Conservation (phyloP, 495 filamentous ascomycete species). For the Podospora didyma region DNA sequence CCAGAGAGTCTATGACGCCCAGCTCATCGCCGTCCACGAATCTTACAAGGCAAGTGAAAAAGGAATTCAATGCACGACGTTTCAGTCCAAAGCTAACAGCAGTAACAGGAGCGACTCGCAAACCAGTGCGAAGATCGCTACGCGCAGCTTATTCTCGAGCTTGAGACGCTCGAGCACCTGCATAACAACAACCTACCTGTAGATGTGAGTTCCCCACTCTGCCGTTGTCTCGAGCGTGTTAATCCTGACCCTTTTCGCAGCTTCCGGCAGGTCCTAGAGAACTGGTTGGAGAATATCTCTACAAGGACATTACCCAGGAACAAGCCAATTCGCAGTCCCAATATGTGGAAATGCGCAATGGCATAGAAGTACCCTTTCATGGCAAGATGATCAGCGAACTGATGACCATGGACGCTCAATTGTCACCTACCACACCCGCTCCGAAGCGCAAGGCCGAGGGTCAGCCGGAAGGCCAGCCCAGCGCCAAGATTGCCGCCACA, state of each 20-base stretch:
- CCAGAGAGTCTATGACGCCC: conserved; percentile 14
- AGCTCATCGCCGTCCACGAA: conserved; percentile 9
- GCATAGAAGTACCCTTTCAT: conserved; percentile 33
- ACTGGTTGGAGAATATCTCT: conserved; percentile 24
- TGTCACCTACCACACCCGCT: conserved; percentile 18
- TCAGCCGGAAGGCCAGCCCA: conserved; percentile 36
- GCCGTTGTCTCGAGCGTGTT: background rate
- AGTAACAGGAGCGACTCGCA: conserved; percentile 21
- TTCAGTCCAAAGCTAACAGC: background rate
- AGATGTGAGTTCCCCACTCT: conserved; percentile 31
- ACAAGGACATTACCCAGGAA: conserved; percentile 28
- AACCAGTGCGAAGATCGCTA: conserved; percentile 33
- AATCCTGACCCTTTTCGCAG: conserved; percentile 19
- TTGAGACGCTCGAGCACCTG: conserved; percentile 33
- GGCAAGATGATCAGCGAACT: conserved; percentile 19
- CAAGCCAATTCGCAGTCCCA: conserved; percentile 25
- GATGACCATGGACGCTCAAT: conserved; percentile 20
- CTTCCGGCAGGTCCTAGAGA: conserved; percentile 18
- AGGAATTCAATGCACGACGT: background rate
- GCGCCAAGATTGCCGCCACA: conserved; percentile 29
- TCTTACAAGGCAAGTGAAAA: conserved; percentile 16
- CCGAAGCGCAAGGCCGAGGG: conserved; percentile 38
- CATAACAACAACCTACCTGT: conserved; percentile 30
- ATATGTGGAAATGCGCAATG: conserved; percentile 25
- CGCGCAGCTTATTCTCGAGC: conserved; percentile 29